A percentile compares a stretch with the other conserved stretches of the same genome.
Conservation (phyloP, 2,329 filamentous ascomycete genomes). For the Podosphaera aphanis region DNA sequence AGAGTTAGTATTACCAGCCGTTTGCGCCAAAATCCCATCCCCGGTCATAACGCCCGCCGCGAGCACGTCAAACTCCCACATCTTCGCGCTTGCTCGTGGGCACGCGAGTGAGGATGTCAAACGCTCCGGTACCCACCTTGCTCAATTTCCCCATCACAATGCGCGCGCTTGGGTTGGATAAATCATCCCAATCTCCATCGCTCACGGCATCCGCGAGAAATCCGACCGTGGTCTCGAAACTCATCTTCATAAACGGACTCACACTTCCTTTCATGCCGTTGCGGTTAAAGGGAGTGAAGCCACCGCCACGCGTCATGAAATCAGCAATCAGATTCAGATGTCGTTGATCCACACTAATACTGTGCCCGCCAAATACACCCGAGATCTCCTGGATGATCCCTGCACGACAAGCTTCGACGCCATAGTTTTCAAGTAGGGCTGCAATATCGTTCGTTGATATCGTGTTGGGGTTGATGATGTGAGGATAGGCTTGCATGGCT, state of each 20-base stretch:
- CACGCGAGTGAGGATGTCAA: conserved; percentile 58
- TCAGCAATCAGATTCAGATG: conserved; percentile 92
- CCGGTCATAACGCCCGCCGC: background rate
- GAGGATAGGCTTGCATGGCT: conserved; percentile 72
- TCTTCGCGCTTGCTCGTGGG: conserved; percentile 8
- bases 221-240: conserved; percentile 87
- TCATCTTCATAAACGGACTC: conserved; percentile 95
- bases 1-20: background rate
- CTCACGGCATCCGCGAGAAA: conserved; percentile 84
- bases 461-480: conserved; percentile 65
- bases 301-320: conserved; percentile 86
- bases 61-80: background rate
- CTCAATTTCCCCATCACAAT: conserved; percentile 72
- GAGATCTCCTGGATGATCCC: conserved; percentile 73
- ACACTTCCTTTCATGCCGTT: conserved; percentile 69
- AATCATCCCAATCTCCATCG: conserved; percentile 73
- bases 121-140: conserved; percentile 69
- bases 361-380: conserved; percentile 70
- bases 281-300: conserved; percentile 78
- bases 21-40: background rate
- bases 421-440: conserved; percentile 63
- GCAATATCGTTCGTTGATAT: conserved; percentile 86
- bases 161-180: conserved; percentile 63
- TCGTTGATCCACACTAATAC: conserved; percentile 73
- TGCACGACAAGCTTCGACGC: conserved; percentile 74